Evolutionary conservation across 2,329 filamentous ascomycete species (phyloP).

Genomic region (Curvularia sp.): DNA sequence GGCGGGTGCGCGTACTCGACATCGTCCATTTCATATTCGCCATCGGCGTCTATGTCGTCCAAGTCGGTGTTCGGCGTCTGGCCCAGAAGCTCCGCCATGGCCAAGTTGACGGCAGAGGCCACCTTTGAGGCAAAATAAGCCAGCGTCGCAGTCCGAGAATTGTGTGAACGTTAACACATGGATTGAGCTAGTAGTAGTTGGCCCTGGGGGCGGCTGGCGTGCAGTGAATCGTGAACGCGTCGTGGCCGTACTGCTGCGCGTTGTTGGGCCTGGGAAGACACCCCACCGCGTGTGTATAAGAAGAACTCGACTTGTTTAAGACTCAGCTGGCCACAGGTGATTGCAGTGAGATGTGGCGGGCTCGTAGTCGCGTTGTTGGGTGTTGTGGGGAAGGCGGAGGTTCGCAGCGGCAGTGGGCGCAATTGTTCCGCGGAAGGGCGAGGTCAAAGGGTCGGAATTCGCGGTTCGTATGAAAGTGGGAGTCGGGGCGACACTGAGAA

Average conservation of each 20-base stretch:
- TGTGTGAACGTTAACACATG: constrained; percentile 31
- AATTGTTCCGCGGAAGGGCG: constrained; percentile 31
- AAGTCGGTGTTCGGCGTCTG: constrained; percentile 39
- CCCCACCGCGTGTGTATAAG: constrained; percentile 16
- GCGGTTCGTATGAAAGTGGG: constrained; percentile 43
- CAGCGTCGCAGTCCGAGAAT: constrained; percentile 38
- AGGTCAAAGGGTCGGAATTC: constrained; percentile 32
- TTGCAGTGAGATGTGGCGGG: constrained; percentile 22
- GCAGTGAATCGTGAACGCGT: constrained; percentile 38
- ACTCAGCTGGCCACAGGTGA: constrained; percentile 4
- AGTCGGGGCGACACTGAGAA: constrained; percentile 44
- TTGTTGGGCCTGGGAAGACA: constrained; percentile 22
- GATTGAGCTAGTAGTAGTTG: constrained; percentile 31
- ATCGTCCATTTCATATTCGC: constrained; percentile 51
- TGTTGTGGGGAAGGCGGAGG: constrained; percentile 34
- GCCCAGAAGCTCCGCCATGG: constrained; percentile 52
- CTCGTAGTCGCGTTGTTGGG: constrained; percentile 37
- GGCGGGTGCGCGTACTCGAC: constrained; percentile 38
- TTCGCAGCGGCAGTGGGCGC: constrained; percentile 28
- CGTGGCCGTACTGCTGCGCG: constrained; percentile 36
- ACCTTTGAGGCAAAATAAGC: constrained; percentile 48
- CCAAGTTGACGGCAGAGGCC: constrained; percentile 52
- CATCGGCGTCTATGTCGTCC: constrained; percentile 50
- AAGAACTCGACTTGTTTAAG: constrained; percentile 12
- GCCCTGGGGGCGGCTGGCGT: constrained; percentile 35